phyloP scores from a whole-genome alignment of 2,329 filamentous ascomycete species.

The Colletotrichum gloeosporioides region DNA sequence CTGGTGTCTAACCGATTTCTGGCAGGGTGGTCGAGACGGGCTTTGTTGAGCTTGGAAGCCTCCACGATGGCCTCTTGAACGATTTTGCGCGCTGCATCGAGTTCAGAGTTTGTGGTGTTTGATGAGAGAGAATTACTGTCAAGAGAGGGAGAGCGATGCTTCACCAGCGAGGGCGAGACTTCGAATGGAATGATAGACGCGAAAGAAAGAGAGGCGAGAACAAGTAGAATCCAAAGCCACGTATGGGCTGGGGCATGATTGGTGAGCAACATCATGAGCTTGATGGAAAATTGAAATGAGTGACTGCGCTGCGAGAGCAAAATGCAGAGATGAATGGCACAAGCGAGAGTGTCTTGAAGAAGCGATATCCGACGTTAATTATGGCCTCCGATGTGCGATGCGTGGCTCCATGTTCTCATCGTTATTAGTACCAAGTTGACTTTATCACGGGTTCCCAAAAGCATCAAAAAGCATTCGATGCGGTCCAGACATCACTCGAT shows the following conservation, averaged over 20 bases:
- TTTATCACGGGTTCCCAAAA: neutral
- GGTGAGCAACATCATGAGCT: neutral
- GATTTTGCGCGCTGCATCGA: neutral
- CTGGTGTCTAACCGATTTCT: neutral
- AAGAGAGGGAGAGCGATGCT: neutral
- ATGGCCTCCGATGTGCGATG: neutral
- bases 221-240: neutral
- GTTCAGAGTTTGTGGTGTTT: neutral
- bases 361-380: neutral
- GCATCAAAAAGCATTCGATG: neutral
- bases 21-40: neutral
- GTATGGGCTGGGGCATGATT: neutral
- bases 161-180: neutral
- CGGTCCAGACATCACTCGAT: neutral
- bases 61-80: neutral
- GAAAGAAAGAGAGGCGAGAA: neutral
- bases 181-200: neutral
- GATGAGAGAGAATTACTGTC: neutral
- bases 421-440: neutral
- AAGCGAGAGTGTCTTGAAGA: neutral
- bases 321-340: neutral
- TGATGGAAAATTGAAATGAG: neutral
- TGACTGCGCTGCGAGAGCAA: fast-evolving
- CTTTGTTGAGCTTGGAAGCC: neutral
- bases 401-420: neutral